phyloP scores from a whole-genome alignment of 805 yeast genomes.

The Kuraishia ogatae region DNA sequence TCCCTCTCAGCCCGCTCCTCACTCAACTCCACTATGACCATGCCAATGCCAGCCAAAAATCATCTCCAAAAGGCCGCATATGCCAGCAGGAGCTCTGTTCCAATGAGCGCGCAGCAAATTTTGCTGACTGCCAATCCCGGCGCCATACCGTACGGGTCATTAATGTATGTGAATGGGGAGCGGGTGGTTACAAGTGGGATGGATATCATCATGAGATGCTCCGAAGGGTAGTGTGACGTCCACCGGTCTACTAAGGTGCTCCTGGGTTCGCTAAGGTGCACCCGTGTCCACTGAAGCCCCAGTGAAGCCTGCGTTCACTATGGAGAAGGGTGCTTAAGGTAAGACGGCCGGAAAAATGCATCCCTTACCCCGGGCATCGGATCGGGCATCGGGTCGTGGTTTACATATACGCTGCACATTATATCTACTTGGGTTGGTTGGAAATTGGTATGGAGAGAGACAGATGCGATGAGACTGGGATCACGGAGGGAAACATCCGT shows the following conservation, averaged over 20 bases:
- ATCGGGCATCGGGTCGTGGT: not conserved
- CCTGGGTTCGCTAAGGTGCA: no score
- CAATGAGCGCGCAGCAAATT: not conserved
- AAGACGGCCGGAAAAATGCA: not conserved
- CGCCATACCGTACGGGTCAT: not conserved
- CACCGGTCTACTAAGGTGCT: not conserved
- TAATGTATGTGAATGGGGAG: not conserved
- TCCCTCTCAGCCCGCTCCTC: not conserved
- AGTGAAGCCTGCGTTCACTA: no score
- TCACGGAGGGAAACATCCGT: not conserved
- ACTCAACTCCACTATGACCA: not conserved
- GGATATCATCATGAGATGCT: not conserved
- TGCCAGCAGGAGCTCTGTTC: not conserved
- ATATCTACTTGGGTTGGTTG: no score
- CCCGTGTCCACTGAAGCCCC: no score
- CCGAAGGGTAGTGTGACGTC: not conserved
- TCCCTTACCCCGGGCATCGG: not conserved
- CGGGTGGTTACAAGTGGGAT: not conserved
- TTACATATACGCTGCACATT: no score
- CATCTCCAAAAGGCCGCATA: not conserved
- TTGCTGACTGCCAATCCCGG: not conserved
- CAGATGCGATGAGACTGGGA: not conserved
- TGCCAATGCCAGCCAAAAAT: not conserved
- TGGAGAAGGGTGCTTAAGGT: no score
- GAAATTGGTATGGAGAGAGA: no score